A percentile compares a stretch with the other conserved stretches of the same genome.
phyloP scores from a whole-genome alignment of 495 filamentous ascomycete species.

The Xylaria castorea region DNA sequence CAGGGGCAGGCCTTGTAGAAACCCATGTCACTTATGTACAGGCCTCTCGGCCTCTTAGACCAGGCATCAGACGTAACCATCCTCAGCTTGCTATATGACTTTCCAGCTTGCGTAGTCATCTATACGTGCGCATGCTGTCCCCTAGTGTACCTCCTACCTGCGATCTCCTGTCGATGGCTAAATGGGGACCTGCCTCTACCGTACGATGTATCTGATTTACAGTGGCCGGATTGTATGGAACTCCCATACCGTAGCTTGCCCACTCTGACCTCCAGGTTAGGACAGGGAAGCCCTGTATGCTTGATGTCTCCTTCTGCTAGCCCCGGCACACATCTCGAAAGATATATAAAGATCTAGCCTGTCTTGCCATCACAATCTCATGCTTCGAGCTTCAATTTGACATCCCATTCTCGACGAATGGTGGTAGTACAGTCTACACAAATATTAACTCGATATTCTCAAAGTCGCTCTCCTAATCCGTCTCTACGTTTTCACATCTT shows the following conservation, averaged over 20 bases:
- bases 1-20: slow-evolving; percentile 18
- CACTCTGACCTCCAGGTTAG: slow-evolving; percentile 3
- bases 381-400: slow-evolving; percentile 16
- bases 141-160: slow-evolving; percentile 15
- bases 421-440: slow-evolving; percentile 2
- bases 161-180: slow-evolving; percentile 17
- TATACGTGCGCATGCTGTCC: slow-evolving; percentile 14
- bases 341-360: slow-evolving; percentile 21
- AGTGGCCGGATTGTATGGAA: neutral
- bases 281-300: slow-evolving; percentile 25
- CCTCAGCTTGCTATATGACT: slow-evolving; percentile 7
- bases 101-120: neutral
- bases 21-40: slow-evolving; percentile 19
- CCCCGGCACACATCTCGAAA: slow-evolving; percentile 11
- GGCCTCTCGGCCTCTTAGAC: slow-evolving; percentile 15
- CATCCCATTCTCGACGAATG: slow-evolving; percentile 2
- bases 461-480: neutral
- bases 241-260: slow-evolving; percentile 21
- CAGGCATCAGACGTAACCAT: slow-evolving; percentile 7
- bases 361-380: slow-evolving; percentile 5
- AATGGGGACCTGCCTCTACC: slow-evolving; percentile 21
- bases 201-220: slow-evolving; percentile 23
- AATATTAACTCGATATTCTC: neutral
- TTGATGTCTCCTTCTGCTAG: slow-evolving; percentile 9
- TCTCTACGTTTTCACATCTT: neutral